These are phyloP conservation scores for Jimgerdemannia flammicorona DNA, from an alignment of 192 early-diverging fungal species.

Conservation along the genomic window DNA sequence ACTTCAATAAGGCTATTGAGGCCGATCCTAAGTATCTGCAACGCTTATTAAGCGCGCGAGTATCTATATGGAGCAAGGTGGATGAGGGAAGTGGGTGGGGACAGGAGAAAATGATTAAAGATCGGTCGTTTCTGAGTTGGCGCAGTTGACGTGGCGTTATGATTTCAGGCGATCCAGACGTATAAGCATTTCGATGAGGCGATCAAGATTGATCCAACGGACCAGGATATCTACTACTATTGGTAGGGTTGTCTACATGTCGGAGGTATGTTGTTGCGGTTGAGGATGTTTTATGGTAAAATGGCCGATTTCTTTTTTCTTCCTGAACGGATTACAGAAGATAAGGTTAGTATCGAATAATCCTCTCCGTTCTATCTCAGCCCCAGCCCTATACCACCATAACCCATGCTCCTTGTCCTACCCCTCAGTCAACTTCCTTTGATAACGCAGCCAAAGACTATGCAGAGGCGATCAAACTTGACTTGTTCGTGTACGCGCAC, in stretches of 20 bases:
- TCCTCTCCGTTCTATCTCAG: background rate
- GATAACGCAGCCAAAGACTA: constrained; percentile 83
- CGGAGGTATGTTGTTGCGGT: background rate
- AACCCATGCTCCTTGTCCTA: background rate
- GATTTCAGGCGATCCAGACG: constrained; percentile 42
- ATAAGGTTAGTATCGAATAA: no score
- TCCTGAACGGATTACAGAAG: background rate
- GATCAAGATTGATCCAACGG: constrained; percentile 56
- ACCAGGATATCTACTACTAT: constrained; percentile 94
- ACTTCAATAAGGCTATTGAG: constrained; percentile 78
- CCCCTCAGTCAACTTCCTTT: constrained; percentile 68
- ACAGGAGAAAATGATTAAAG: no score
- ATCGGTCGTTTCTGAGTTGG: no score
- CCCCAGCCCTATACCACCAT: background rate
- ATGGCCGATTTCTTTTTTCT: background rate
- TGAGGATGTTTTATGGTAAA: no score
- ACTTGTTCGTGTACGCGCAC: constrained; percentile 85
- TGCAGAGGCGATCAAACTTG: constrained; percentile 69
- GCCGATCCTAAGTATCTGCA: constrained; percentile 76
- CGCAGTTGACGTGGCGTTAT: background rate
- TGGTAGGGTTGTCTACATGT: constrained; percentile 15
- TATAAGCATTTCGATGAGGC: constrained; percentile 69
- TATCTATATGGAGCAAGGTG: constrained; percentile 84
- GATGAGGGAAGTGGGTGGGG: background rate
- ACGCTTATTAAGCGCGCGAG: constrained; percentile 87